phyloP scores from a whole-genome alignment of 371 early-diverging fungal genomes.

The Syncephalastrum sp. region DNA sequence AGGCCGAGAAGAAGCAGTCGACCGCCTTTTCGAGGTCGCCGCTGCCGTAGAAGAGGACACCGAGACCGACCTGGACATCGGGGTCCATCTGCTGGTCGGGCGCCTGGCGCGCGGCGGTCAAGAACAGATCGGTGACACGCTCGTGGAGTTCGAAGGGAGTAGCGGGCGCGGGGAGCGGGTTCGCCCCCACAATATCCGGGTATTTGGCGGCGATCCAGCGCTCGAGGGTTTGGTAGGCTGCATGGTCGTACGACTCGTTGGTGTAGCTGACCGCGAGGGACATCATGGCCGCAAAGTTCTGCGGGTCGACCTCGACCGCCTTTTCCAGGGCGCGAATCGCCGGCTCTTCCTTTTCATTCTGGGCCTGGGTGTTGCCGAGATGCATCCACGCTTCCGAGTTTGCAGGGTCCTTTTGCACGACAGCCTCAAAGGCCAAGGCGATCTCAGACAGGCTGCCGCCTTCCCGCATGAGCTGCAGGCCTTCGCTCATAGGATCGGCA shows the following conservation, averaged over 20 bases:
- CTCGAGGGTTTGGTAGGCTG: slow-evolving; percentile 50
- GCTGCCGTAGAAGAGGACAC: slow-evolving; percentile 90
- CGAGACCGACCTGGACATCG: slow-evolving; percentile 93
- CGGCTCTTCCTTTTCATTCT: slow-evolving; percentile 85
- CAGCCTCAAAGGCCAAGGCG: slow-evolving; percentile 81
- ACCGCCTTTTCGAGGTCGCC: slow-evolving; percentile 92
- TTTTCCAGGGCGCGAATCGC: slow-evolving; percentile 80
- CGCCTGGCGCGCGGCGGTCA: slow-evolving; percentile 75
- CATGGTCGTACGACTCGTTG: slow-evolving; percentile 77
- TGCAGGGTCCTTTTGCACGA: slow-evolving; percentile 66
- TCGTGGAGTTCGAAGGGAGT: slow-evolving; percentile 63
- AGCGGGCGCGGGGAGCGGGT: slow-evolving; percentile 26
- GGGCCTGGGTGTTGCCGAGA: slow-evolving; percentile 80
- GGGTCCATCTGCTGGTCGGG: slow-evolving; percentile 78
- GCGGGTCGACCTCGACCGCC: slow-evolving; percentile 64
- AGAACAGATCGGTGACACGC: slow-evolving; percentile 71
- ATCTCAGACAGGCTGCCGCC: slow-evolving; percentile 70
- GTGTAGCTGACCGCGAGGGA: slow-evolving; percentile 94
- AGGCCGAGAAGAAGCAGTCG: slow-evolving; percentile 94
- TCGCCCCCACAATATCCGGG: slow-evolving; percentile 23
- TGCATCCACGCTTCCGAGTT: slow-evolving; percentile 79
- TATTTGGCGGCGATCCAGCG: slow-evolving; percentile 51
- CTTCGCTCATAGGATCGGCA: slow-evolving; percentile 55
- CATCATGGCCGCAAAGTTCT: slow-evolving; percentile 67
- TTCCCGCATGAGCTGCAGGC: slow-evolving; percentile 43